Percentiles rank a stretch among this genome's conserved stretches.
Evolutionary conservation across 2,329 filamentous ascomycete genomes (phyloP).

Genomic region (Trichoderma atrobrunneum): DNA sequence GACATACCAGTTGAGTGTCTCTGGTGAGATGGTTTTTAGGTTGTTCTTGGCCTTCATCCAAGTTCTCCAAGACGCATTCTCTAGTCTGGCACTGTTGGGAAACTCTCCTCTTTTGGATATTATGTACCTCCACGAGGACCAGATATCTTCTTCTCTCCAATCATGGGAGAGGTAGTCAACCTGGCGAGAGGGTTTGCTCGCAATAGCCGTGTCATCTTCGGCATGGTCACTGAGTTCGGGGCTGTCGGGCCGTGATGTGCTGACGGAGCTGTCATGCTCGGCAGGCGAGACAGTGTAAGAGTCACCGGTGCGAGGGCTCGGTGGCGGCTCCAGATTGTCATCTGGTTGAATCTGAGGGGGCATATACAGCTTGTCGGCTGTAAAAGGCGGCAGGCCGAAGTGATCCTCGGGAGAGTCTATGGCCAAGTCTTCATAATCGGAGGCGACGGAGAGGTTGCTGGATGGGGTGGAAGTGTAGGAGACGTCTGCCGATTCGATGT

Average conservation of each 20-base stretch:
- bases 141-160: conserved; percentile 94
- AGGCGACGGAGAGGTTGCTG: conserved; percentile 61
- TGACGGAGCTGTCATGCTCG: conserved; percentile 51
- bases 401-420: conserved; percentile 48
- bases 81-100: conserved; percentile 75
- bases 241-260: conserved; percentile 56
- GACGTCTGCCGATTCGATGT: conserved; percentile 52
- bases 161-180: conserved; percentile 95
- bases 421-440: conserved; percentile 52
- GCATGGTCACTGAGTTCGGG: conserved; percentile 58
- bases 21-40: conserved; percentile 82
- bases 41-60: conserved; percentile 93
- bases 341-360: conserved; percentile 32
- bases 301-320: conserved; percentile 49
- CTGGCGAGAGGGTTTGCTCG: conserved; percentile 74
- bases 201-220: conserved; percentile 76
- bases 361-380: conserved; percentile 45
- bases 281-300: conserved; percentile 53
- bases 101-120: conserved; percentile 76
- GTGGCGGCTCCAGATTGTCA: conserved; percentile 48
- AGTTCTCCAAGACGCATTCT: conserved; percentile 96
- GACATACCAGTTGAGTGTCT: conserved; percentile 83
- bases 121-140: conserved; percentile 95
- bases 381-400: conserved; percentile 46
- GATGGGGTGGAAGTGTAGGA: conserved; percentile 62